phyloP scores from a whole-genome alignment of 2,329 filamentous ascomycete species.

The Paecilomyces niveus region DNA sequence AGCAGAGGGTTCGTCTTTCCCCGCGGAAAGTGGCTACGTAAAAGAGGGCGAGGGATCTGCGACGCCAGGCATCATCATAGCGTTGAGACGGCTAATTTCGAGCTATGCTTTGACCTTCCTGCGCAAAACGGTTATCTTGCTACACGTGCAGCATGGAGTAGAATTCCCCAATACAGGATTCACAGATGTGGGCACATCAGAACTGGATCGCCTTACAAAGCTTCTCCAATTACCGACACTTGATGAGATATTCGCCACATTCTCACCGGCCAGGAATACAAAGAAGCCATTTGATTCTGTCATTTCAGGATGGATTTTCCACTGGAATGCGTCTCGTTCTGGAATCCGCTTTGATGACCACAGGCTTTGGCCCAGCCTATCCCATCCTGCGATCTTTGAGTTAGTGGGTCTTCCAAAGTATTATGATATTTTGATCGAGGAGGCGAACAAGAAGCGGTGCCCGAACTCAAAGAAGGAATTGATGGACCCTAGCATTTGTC shows the following conservation, averaged over 20 bases:
- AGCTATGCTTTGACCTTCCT: constrained; percentile 88
- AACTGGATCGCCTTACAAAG: constrained; percentile 74
- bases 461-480: constrained; percentile 88
- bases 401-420: constrained; percentile 86
- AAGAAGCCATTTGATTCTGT: constrained; percentile 42
- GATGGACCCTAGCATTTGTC: constrained; percentile 81
- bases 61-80: constrained; percentile 24
- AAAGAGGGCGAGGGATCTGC: constrained; percentile 30
- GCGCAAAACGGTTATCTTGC: constrained; percentile 73
- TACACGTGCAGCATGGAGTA: constrained; percentile 82
- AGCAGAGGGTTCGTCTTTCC: constrained; percentile 26
- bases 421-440: constrained; percentile 87
- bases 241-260: constrained; percentile 65
- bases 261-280: constrained; percentile 35
- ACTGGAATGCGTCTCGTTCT: constrained; percentile 30
- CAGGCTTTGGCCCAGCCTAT: constrained; percentile 43
- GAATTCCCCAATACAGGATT: constrained; percentile 70
- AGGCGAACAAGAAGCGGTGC: constrained; percentile 75
- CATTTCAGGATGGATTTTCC: constrained; percentile 64
- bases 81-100: constrained; percentile 44
- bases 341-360: constrained; percentile 25
- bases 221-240: constrained; percentile 69
- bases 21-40: constrained; percentile 29
- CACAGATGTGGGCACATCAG: constrained; percentile 58
- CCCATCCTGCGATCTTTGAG: constrained; percentile 90